A percentile compares a stretch with the other conserved stretches of the same genome.
phyloP scores from a whole-genome alignment of 176 grass and related monocot genomes.

The Phragmites australis region DNA sequence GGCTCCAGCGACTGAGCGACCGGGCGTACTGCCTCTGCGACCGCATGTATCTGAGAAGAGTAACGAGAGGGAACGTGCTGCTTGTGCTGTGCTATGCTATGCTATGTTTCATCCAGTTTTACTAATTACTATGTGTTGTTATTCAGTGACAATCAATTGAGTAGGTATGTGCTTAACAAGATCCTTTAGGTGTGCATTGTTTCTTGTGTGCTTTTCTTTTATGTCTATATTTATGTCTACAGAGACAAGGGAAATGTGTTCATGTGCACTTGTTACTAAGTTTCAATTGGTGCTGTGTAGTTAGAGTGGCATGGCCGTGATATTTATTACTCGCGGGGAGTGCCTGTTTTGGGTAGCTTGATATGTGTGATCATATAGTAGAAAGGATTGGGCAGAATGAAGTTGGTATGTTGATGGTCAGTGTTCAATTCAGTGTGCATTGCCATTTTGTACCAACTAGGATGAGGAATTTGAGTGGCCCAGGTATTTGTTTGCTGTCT shows the following conservation, averaged over 20 bases:
- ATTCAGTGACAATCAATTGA: background rate
- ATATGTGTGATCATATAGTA: background rate
- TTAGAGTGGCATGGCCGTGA: background rate
- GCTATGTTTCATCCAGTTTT: background rate
- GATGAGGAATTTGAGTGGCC: background rate
- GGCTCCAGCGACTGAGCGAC: conserved; percentile 19
- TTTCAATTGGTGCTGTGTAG: background rate
- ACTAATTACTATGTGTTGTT: conserved; percentile 18
- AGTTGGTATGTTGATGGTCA: background rate
- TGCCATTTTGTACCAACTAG: background rate
- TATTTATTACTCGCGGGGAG: background rate
- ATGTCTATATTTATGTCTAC: background rate
- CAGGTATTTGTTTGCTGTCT: background rate
- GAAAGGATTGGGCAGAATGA: background rate
- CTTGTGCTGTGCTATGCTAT: background rate
- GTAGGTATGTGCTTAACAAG: conserved; percentile 5
- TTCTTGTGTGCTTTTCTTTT: background rate
- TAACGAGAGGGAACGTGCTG: background rate
- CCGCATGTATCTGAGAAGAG: background rate
- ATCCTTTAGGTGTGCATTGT: background rate
- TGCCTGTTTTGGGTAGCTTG: background rate
- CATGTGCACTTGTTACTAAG: background rate
- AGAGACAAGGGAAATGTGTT: background rate
- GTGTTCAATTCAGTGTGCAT: background rate
- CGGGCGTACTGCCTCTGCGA: background rate